Conservation (phyloP, 192 early-diverging fungal species). For the Coemansia sp. region DNA sequence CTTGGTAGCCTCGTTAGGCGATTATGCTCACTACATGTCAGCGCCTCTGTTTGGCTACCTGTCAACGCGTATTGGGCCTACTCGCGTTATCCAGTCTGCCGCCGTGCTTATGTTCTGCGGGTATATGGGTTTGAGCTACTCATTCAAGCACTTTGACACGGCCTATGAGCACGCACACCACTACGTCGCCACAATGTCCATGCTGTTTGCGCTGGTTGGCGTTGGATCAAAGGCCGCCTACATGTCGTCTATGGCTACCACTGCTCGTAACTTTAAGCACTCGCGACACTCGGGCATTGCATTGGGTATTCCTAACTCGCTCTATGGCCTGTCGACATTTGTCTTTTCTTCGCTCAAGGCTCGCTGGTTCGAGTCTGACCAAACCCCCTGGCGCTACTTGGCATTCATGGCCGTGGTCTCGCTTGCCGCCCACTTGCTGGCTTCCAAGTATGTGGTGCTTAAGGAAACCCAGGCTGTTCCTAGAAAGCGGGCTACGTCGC, state of each 20-base stretch:
- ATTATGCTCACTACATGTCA: constrained; percentile 68
- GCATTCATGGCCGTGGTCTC: constrained; percentile 58
- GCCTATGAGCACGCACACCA: constrained; percentile 16
- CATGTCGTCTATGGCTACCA: constrained; percentile 64
- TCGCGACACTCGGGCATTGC: constrained; percentile 58
- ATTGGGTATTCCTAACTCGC: constrained; percentile 61
- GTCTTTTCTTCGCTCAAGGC: constrained; percentile 63
- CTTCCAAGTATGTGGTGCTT: constrained; percentile 34
- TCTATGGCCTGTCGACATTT: constrained; percentile 65
- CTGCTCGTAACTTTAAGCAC: constrained; percentile 61
- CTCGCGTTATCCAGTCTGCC: constrained; percentile 32
- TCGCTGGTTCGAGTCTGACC: constrained; percentile 52
- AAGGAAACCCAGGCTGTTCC: constrained; percentile 12
- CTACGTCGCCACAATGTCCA: constrained; percentile 50
- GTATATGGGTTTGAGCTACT: constrained; percentile 43
- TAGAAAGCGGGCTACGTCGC: constrained; percentile 23
- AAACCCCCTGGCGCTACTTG: constrained; percentile 56
- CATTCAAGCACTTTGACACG: constrained; percentile 21
- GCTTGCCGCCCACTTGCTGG: constrained; percentile 52
- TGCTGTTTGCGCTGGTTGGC: constrained; percentile 60
- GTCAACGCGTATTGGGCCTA: constrained; percentile 49
- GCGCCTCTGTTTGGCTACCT: constrained; percentile 63
- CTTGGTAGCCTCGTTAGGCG: constrained; percentile 63
- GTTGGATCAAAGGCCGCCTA: constrained; percentile 64
- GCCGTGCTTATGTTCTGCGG: constrained; percentile 44